Base-by-base conservation (phyloP, 2,329 filamentous ascomycete genomes). In the Fusarium citri region DNA sequence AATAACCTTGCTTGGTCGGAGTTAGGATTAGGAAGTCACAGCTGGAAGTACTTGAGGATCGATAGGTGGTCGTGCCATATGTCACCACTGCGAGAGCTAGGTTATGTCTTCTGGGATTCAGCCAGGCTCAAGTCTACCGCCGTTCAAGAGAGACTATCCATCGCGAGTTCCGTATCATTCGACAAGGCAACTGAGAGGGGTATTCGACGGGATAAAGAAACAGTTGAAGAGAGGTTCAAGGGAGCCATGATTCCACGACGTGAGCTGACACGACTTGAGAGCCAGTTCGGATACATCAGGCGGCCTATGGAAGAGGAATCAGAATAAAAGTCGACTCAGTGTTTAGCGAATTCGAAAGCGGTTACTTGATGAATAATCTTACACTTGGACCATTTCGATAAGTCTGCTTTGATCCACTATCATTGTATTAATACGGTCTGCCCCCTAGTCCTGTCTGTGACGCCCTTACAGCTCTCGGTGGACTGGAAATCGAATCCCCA, bases 381-480 rank as follows among this genome's bases (percentile, higher is more conserved):
- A n/a, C n/a, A n/a, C n/a, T n/a, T n/a, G n/a, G n/a, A n/a, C n/a
- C n/a, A n/a, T n/a, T n/a, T n/a, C n/a, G n/a, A n/a, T n/a, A n/a
- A n/a, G n/a, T n/a, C n/a, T n/a, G n/a, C n/a, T n/a, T n/a, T n/a
- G n/a, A n/a, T n/a, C n/a, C n/a, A n/a, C n/a, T n/a, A n/a, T n/a
- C n/a, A n/a, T n/a, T n/a, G 12, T 30, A 30, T 30, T n/a, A 49
- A 25, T 50, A 50, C n/a, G 30, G 20, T 2, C 47, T n/a, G 0
- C 47, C 47, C 1, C 30, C 47, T 14, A 50, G 3, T 1, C 47
- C 47, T 14, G 47, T 50, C 14, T 50, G 22, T 1, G 30, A 50
- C 0, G 47, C 47, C 12, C 47, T 34, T 8, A 50, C 5, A 1
- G 30, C 47, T 1, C 30, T 8, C 8, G 30, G 47, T 0, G 47